These are phyloP conservation scores for Chenopodium berlandieri DNA, from an alignment of 148 eudicot species.

Conservation along the genomic window DNA sequence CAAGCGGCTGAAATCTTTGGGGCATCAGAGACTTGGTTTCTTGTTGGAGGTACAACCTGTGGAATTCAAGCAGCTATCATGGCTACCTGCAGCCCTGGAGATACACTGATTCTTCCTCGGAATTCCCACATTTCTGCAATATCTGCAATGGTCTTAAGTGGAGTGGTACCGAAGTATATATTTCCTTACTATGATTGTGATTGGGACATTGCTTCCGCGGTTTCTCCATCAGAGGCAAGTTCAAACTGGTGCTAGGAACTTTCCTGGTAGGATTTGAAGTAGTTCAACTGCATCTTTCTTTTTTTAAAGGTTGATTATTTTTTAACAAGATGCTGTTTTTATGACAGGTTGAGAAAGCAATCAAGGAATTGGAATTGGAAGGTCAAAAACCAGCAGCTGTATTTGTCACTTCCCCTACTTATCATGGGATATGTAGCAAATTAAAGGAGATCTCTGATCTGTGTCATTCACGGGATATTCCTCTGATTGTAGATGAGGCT, in stretches of 20 bases:
- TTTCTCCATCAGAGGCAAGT: slow-evolving; percentile 70
- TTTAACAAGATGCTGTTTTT: neutral
- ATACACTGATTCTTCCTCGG: slow-evolving; percentile 70
- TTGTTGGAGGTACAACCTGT: slow-evolving; percentile 92
- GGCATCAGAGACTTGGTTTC: slow-evolving; percentile 85
- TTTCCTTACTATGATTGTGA: slow-evolving; percentile 53
- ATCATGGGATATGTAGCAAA: slow-evolving; percentile 75
- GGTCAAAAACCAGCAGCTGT: slow-evolving; percentile 66
- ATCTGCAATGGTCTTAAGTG: slow-evolving; percentile 72
- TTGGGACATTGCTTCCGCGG: slow-evolving; percentile 70
- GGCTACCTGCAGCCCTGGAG: slow-evolving; percentile 81
- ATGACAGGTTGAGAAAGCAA: slow-evolving; percentile 61
- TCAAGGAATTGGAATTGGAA: slow-evolving; percentile 51
- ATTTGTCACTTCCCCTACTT: slow-evolving; percentile 65
- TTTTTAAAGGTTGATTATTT: neutral
- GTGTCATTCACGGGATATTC: slow-evolving; percentile 47
- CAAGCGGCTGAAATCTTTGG: slow-evolving; percentile 72
- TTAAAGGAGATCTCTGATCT: slow-evolving; percentile 46
- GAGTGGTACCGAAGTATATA: slow-evolving; percentile 64
- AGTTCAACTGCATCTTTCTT: neutral
- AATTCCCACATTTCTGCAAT: slow-evolving; percentile 72
- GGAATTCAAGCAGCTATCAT: slow-evolving; percentile 78
- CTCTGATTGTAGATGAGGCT: slow-evolving; percentile 78
- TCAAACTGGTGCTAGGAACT: slow-evolving; percentile 3
- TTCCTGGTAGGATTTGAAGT: neutral